Base-by-base conservation (phyloP, 345 rosid species). In the Zanthoxylum bungeanum region DNA sequence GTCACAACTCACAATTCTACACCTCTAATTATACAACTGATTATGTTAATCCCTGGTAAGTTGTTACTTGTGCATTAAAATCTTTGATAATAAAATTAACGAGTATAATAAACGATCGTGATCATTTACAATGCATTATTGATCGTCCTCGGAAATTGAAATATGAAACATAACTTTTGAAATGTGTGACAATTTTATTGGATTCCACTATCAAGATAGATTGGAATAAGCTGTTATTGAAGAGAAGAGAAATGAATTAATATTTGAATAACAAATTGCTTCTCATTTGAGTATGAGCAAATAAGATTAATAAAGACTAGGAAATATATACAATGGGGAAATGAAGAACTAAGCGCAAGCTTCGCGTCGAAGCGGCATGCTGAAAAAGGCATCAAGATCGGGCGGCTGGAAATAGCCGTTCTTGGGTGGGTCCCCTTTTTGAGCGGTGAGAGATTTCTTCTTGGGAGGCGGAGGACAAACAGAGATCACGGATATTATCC, bases 381-480 rank as follows among this genome's bases (percentile, higher is more conserved):
- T 68, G 66, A 89, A 85, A 64, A 91, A 66, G 68, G 75, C 55
- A 21, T 89, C 97, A 14, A 91, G 85, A 80, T 89, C 95, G 33
- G 91, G 93, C 51, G 95, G 86, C 64, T 80, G 90, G 53, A 91
- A 89, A 70, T 78, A 91, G 12, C 91, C 91, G 40, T 83, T 80
- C 79, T 76, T 77, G 17, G 95, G 93, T 9, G 89, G 89, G 24
- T 78, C 89, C 52, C 82, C 76, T 56, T 55, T 84, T 69, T 66
- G 81, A 33, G 76, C 78, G 34, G 57, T 64, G 56, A 14, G 68
- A 0, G 61, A 50, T 75, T 76, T 78, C 81, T 86, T 92, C 84
- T 76, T 86, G 47, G 88, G 89, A 5, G 88, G 88, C 39, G 93
- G 97, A 7, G 95, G 95, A 59, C 91, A 87, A 30, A 69, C 77